These are phyloP conservation scores for Hibiscus syriacus DNA, from an alignment of 345 rosid genomes.

Conservation along the genomic window DNA sequence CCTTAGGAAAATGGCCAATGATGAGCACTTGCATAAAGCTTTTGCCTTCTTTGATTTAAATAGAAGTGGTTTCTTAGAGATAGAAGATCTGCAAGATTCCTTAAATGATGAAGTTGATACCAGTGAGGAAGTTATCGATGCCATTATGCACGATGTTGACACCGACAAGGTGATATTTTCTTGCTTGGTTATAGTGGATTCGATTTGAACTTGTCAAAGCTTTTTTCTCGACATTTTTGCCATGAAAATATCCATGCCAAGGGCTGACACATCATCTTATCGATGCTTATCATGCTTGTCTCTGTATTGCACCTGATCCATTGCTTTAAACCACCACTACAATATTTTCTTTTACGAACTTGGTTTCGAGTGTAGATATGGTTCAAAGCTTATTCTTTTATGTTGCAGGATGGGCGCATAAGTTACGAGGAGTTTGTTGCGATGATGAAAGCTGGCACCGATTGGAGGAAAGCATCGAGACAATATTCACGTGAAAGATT, in stretches of 20 bases:
- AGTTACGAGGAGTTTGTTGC: conserved; percentile 78
- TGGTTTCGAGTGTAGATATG: neutral
- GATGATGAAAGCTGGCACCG: conserved; percentile 95
- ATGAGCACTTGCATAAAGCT: conserved; percentile 90
- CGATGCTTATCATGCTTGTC: neutral
- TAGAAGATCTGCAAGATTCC: conserved; percentile 70
- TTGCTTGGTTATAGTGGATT: neutral
- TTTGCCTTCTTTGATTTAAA: conserved; percentile 79
- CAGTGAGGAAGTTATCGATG: conserved; percentile 62
- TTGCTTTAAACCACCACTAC: neutral
- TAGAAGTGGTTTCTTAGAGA: conserved; percentile 76
- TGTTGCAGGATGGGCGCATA: conserved; percentile 70
- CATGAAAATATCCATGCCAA: neutral
- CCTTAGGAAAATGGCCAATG: conserved; percentile 79
- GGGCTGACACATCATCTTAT: neutral
- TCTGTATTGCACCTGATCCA: neutral
- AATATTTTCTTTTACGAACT: neutral
- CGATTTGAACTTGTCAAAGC: neutral
- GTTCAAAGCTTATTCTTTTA: neutral
- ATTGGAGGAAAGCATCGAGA: conserved; percentile 87
- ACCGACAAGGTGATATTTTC: conserved; percentile 72
- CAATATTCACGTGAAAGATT: conserved; percentile 87
- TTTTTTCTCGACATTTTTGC: neutral
- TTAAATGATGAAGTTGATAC: conserved; percentile 61
- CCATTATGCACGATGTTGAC: conserved; percentile 93